Evolutionary conservation across 345 rosid genomes (phyloP).

Genomic region (Geranium rotundifolium): DNA sequence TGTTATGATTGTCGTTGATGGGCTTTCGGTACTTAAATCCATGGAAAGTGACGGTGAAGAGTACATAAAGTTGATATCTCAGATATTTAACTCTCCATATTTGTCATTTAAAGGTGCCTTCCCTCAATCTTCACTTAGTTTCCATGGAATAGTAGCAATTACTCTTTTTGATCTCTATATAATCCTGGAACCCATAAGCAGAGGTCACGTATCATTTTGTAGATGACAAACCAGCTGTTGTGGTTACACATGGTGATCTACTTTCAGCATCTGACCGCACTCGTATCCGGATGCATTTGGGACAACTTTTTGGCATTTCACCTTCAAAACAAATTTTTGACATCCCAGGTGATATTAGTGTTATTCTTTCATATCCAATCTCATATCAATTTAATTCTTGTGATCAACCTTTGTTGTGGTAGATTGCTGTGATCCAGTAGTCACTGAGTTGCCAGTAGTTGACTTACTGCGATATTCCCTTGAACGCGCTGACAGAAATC

Average conservation of each 20-base stretch:
- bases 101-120: conserved; percentile 58
- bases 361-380: neutral
- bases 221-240: conserved; percentile 87
- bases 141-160: neutral
- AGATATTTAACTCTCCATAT: conserved; percentile 40
- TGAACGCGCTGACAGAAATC: conserved; percentile 68
- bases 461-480: conserved; percentile 66
- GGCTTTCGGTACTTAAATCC: conserved; percentile 43
- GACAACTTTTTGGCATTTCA: conserved; percentile 61
- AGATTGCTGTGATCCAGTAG: conserved; percentile 38
- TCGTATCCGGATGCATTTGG: conserved; percentile 38
- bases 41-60: conserved; percentile 20
- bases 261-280: conserved; percentile 48
- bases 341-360: conserved; percentile 50
- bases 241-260: conserved; percentile 72
- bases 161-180: no score
- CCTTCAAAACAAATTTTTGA: conserved; percentile 67
- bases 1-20: conserved; percentile 51
- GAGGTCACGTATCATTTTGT: conserved; percentile 5
- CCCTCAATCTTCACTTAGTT: neutral
- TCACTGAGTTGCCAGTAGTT: conserved; percentile 34
- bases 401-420: conserved; percentile 12
- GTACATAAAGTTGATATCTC: conserved; percentile 25
- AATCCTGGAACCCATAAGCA: neutral
- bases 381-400: conserved; percentile 4